phyloP scores from a whole-genome alignment of 768 basidiomycete genomes.

The Kwoniella sp. region DNA sequence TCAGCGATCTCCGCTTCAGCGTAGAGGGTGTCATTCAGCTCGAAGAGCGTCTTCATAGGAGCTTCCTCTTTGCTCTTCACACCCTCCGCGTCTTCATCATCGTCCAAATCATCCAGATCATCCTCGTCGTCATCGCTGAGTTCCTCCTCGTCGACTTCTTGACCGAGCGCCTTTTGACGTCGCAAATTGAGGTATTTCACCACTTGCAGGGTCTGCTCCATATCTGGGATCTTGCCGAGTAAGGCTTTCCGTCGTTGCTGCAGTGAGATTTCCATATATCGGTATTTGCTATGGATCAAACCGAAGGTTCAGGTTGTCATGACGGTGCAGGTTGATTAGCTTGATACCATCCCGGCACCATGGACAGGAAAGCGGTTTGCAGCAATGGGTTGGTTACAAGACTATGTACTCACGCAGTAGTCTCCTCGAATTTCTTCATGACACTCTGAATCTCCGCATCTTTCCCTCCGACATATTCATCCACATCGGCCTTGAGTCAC shows the following conservation, averaged over 20 bases:
- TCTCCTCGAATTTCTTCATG: slow-evolving; percentile 83
- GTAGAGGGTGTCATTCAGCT: slow-evolving; percentile 92
- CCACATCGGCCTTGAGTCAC: slow-evolving; percentile 72
- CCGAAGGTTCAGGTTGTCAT: no score
- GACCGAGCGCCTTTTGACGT: slow-evolving; percentile 63
- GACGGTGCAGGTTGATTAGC: neutral
- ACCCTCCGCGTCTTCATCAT: slow-evolving; percentile 34
- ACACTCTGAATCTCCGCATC: slow-evolving; percentile 76
- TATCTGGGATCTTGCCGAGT: slow-evolving; percentile 95
- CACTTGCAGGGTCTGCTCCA: slow-evolving; percentile 87
- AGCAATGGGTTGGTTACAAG: neutral
- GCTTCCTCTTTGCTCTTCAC: slow-evolving; percentile 55
- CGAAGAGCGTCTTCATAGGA: slow-evolving; percentile 80
- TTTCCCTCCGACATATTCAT: slow-evolving; percentile 77
- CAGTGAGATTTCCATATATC: slow-evolving; percentile 91
- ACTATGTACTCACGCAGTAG: slow-evolving; percentile 73
- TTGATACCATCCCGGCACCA: neutral
- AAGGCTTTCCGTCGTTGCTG: slow-evolving; percentile 74
- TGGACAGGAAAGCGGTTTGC: no score
- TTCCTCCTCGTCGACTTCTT: slow-evolving; percentile 37
- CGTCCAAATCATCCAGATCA: slow-evolving; percentile 62
- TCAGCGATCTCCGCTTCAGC: slow-evolving; percentile 87
- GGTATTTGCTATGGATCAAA: slow-evolving; percentile 80
- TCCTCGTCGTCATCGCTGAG: slow-evolving; percentile 57
- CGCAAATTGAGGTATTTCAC: slow-evolving; percentile 76